These are phyloP conservation scores for Trichoderma simmonsii DNA, from an alignment of 2,329 filamentous ascomycete species.

Conservation along the genomic window DNA sequence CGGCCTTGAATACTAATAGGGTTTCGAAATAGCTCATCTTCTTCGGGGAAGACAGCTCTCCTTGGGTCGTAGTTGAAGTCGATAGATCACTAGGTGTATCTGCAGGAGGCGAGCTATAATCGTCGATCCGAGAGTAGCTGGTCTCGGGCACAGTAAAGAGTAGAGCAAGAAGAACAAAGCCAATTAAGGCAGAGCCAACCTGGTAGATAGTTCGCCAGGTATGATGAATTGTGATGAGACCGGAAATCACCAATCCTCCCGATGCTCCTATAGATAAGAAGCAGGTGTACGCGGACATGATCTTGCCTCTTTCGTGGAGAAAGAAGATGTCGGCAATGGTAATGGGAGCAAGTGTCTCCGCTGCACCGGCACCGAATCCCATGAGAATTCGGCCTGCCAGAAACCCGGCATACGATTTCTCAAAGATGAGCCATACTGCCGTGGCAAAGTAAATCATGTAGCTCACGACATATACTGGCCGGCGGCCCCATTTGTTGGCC, in stretches of 20 bases:
- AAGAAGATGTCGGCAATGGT: slow-evolving; percentile 57
- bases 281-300: slow-evolving; percentile 47
- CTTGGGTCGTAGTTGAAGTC: slow-evolving; percentile 16
- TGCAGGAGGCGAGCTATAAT: slow-evolving; percentile 6
- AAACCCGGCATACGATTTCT: slow-evolving; percentile 39
- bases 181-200: slow-evolving; percentile 49
- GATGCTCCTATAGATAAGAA: slow-evolving; percentile 43
- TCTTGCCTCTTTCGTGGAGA: slow-evolving; percentile 51
- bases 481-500: slow-evolving; percentile 44
- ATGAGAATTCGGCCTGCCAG: slow-evolving; percentile 49
- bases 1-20: slow-evolving; percentile 40
- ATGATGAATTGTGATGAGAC: slow-evolving; percentile 47
- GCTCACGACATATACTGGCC: slow-evolving; percentile 42
- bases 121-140: slow-evolving; percentile 38
- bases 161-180: slow-evolving; percentile 44
- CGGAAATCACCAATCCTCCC: slow-evolving; percentile 42
- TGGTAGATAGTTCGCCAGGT: slow-evolving; percentile 52
- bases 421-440: slow-evolving; percentile 43
- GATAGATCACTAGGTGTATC: neutral
- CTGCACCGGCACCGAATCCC: slow-evolving; percentile 52
- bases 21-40: slow-evolving; percentile 34
- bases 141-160: slow-evolving; percentile 57
- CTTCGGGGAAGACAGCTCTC: neutral
- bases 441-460: slow-evolving; percentile 43
- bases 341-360: slow-evolving; percentile 49